phyloP scores from a whole-genome alignment of 352 stramenopile genomes.

The Proteromonas lacertae region DNA sequence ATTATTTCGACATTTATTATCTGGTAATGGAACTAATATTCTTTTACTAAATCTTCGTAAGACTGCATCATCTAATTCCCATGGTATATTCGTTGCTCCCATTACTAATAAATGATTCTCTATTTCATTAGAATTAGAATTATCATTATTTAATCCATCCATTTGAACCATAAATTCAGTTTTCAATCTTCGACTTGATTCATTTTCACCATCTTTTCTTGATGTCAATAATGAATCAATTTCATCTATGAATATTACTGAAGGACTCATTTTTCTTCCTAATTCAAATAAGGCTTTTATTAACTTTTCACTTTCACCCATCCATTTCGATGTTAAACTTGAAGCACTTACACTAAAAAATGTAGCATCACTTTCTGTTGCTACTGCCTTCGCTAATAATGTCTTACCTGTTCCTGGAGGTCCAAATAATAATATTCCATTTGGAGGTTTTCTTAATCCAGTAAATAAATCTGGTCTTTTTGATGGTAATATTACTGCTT shows the following conservation, averaged over 20 bases:
- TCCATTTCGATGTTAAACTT: conserved; percentile 96
- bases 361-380: conserved; percentile 65
- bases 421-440: too few relatives aligned
- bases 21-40: conserved; percentile 36
- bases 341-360: conserved; percentile 98
- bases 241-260: too few relatives aligned
- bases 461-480: conserved; percentile 79
- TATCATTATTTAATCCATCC: too few relatives aligned
- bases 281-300: conserved; percentile 88
- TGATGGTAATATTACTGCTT: conserved; percentile 83
- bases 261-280: conserved; percentile 75
- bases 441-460: too few relatives aligned
- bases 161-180: conserved; percentile 79
- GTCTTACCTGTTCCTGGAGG: too few relatives aligned
- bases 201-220: conserved; percentile 9
- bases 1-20: conserved; percentile 23
- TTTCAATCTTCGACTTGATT: conserved; percentile 44
- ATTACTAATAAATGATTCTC: too few relatives aligned
- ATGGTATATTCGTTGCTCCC: too few relatives aligned
- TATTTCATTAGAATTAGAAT: too few relatives aligned
- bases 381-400: too few relatives aligned
- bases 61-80: conserved; percentile 75
- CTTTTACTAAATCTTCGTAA: conserved; percentile 7
- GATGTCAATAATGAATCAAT: too few relatives aligned
- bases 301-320: conserved; percentile 91